Evolutionary conservation across 169 alveolate species (phyloP), one percentile per base, ranked within the genome.

Genomic region (Eimeria acervulina): DNA sequence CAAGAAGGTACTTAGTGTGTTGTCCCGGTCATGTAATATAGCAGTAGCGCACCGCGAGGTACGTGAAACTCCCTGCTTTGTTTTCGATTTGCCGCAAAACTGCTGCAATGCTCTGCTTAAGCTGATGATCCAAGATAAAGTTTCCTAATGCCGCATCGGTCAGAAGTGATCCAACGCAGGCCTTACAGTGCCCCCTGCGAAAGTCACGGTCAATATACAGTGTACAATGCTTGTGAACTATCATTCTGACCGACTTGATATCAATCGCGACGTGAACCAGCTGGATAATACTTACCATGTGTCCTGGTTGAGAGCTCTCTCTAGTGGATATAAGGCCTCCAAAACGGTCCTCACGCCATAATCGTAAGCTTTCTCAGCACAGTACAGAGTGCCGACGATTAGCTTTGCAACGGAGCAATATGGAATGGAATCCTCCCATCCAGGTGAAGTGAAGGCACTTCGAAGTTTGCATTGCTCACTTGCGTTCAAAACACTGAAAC

Each of bases 321-420:
- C 88, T 68, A 80, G 5, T 2, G 96, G 93, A 38, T 81, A 42
- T 59, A 93, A 12, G 44, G 78, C 88, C 38, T 93, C 96, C 26
- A 81, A 13, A 38, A 68, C 93, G 59, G 83, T 81, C 76, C 72
- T 87, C 17, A 93, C 0, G 44, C 96, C 96, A 38, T 78, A 93
- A 63, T 81, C 96, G 38, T 55, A 68, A 15, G 93, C 66, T 28
- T 93, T 81, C 44, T 93, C 96, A 28, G 88, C 70, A 52, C 96
- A 93, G 55, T 93, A 93, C 38, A 93, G 80, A 15, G 96, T 93
- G 85, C 94, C 96, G 55, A 93, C 74, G 40, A 81, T 89, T 70
- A 93, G 96, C 68, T 93, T 93, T 21, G 68, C 96, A 42, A 52
- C 44, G 26, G 74, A 81, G 7, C 66, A 81, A 81, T 81, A 61